These are phyloP conservation scores for Cyanidioschyzon merolae DNA, from an alignment of 23 red algal species.

Conservation along the genomic window DNA sequence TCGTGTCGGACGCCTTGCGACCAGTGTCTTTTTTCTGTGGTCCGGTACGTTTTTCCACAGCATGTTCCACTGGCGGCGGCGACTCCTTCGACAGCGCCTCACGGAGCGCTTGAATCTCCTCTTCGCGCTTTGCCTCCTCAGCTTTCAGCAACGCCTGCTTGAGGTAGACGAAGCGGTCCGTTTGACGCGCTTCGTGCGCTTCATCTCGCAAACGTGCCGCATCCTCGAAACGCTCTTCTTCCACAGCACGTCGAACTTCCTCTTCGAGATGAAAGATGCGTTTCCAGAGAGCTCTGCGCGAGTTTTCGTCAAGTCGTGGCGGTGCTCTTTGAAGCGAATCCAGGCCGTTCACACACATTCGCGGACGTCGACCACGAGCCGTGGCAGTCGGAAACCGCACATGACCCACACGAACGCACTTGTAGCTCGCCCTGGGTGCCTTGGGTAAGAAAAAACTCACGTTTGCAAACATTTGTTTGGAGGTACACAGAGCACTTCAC, in stretches of 20 bases:
- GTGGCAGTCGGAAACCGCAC: too few relatives aligned
- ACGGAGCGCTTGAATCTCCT: neutral
- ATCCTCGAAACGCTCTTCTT: neutral
- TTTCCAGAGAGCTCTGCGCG: neutral
- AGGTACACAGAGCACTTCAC: too few relatives aligned
- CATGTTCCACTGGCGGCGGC: neutral
- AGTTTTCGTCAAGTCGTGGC: neutral
- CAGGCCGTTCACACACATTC: neutral
- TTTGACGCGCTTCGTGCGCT: neutral
- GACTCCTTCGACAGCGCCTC: neutral
- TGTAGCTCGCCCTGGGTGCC: too few relatives aligned
- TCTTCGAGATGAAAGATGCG: neutral
- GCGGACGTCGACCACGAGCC: neutral
- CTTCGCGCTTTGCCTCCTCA: neutral
- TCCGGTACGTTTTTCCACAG: neutral
- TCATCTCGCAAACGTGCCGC: slow-evolving; percentile 5
- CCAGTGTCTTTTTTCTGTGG: neutral
- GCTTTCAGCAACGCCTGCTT: neutral
- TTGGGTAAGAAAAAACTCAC: too few relatives aligned
- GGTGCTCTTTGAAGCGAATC: neutral
- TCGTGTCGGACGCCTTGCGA: neutral
- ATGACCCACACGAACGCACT: too few relatives aligned
- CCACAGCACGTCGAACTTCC: neutral
- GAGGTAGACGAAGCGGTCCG: slow-evolving; percentile 7
- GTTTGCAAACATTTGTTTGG: too few relatives aligned